These are phyloP conservation scores for Xerocomus potaroensis DNA, from an alignment of 768 basidiomycete species.

Conservation along the genomic window DNA sequence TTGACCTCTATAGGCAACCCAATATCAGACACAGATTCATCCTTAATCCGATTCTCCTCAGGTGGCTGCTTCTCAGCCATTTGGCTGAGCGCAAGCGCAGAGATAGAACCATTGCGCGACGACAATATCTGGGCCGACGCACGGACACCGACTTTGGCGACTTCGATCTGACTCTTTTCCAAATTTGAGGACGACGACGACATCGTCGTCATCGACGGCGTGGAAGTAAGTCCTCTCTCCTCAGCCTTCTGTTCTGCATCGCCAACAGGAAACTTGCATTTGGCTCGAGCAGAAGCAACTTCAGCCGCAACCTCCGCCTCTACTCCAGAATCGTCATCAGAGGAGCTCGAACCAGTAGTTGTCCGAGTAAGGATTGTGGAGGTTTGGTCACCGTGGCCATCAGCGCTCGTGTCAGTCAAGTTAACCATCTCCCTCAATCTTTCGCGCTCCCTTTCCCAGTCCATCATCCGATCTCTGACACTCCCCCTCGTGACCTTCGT, in stretches of 20 bases:
- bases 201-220: slow-evolving; percentile 12
- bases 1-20: slow-evolving; percentile 24
- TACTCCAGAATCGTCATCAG: slow-evolving; percentile 25
- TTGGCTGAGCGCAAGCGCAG: slow-evolving; percentile 12
- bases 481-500: slow-evolving; percentile 26
- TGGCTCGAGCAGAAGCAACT: slow-evolving; percentile 10
- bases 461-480: slow-evolving; percentile 58
- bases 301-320: slow-evolving; percentile 27
- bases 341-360: slow-evolving; percentile 14
- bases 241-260: slow-evolving; percentile 1
- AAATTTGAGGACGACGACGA: slow-evolving; percentile 19
- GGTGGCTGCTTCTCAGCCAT: slow-evolving; percentile 6
- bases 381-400: slow-evolving; percentile 36
- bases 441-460: slow-evolving; percentile 73
- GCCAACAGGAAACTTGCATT: slow-evolving; percentile 1
- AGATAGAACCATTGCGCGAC: slow-evolving; percentile 22
- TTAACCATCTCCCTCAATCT: slow-evolving; percentile 65
- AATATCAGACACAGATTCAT: slow-evolving; percentile 15
- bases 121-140: slow-evolving; percentile 27
- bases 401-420: slow-evolving; percentile 50
- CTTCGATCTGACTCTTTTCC: slow-evolving; percentile 29
- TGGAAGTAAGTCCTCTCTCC: slow-evolving; percentile 4
- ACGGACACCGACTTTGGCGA: slow-evolving; percentile 27
- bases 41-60: slow-evolving; percentile 6
- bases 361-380: slow-evolving; percentile 19